Conservation (phyloP, 2,329 filamentous ascomycete genomes). For the Zasmidium angulare region DNA sequence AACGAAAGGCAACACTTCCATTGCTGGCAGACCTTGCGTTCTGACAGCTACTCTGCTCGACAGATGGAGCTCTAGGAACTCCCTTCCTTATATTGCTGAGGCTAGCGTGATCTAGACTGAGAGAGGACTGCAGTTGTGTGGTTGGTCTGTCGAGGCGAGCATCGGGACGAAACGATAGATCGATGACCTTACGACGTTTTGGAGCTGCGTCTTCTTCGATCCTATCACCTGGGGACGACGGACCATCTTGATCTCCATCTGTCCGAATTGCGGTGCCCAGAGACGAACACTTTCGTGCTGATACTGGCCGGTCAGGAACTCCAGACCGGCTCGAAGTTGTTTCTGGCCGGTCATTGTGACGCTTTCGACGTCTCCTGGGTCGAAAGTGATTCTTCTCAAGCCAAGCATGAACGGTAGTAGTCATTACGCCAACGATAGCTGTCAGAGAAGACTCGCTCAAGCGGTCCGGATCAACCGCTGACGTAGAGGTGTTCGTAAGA, state of each 20-base stretch:
- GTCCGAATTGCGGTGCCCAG: no score
- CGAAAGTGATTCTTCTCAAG: constrained; percentile 70
- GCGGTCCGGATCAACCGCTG: constrained; percentile 10
- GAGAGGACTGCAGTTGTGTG: not conserved
- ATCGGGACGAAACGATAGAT: not conserved
- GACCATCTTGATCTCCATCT: no score
- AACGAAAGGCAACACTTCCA: no score
- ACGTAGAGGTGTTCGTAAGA: not conserved
- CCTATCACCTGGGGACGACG: no score
- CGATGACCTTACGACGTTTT: constrained; percentile 6
- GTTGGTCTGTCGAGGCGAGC: not conserved
- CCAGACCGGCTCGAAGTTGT: not conserved
- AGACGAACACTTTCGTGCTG: not conserved
- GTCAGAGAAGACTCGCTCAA: constrained; percentile 43
- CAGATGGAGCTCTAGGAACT: not conserved
- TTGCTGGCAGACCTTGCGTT: no score
- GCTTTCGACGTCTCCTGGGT: constrained; percentile 43
- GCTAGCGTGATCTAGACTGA: not conserved
- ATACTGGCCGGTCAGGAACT: not conserved
- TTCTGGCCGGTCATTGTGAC: constrained; percentile 10
- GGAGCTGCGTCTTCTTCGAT: no score
- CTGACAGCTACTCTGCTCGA: not conserved
- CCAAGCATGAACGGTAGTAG: constrained; percentile 70
- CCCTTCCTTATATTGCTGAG: not conserved
- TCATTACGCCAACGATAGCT: constrained; percentile 63